Conservation (phyloP, 441 rosid species). For the Gossypium schwendimanii region DNA sequence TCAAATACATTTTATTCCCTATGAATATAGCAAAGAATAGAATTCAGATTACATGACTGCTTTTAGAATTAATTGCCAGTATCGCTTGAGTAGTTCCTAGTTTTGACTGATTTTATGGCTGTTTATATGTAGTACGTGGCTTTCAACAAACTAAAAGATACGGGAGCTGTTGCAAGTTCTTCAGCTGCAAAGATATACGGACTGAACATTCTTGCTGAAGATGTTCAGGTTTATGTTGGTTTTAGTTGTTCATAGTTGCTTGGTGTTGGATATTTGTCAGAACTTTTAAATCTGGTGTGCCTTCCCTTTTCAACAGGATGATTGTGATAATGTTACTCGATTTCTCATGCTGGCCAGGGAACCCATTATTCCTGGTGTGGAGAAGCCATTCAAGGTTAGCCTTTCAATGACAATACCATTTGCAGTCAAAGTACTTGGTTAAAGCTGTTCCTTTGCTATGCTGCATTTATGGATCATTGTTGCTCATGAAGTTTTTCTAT, state of each 20-base stretch:
- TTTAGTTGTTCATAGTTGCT: conserved; percentile 3
- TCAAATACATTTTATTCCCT: not conserved
- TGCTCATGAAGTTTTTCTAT: not conserved
- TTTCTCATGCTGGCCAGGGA: conserved; percentile 39
- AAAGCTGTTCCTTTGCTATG: not conserved
- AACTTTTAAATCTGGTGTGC: not conserved
- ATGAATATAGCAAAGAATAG: not conserved
- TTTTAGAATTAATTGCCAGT: not conserved
- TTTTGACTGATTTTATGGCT: conserved; percentile 4
- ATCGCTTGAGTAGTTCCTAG: not conserved
- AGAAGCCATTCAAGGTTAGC: conserved; percentile 79
- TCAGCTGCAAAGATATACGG: conserved; percentile 4
- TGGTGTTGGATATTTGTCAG: conserved; percentile 7
- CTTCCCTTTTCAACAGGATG: conserved; percentile 49
- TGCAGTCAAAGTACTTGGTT: not conserved
- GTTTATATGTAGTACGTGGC: conserved; percentile 37
- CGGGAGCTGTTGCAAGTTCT: conserved; percentile 44
- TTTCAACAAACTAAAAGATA: conserved; percentile 48
- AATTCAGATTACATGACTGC: not conserved
- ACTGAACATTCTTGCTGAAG: conserved; percentile 59
- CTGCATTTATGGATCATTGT: not conserved
- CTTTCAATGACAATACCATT: not conserved
- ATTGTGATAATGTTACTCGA: conserved; percentile 40
- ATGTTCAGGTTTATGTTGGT: conserved; percentile 65
- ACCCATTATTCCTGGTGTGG: conserved; percentile 88